Conservation (phyloP, 129 eudicot genomes). For the Tagetes patula region DNA sequence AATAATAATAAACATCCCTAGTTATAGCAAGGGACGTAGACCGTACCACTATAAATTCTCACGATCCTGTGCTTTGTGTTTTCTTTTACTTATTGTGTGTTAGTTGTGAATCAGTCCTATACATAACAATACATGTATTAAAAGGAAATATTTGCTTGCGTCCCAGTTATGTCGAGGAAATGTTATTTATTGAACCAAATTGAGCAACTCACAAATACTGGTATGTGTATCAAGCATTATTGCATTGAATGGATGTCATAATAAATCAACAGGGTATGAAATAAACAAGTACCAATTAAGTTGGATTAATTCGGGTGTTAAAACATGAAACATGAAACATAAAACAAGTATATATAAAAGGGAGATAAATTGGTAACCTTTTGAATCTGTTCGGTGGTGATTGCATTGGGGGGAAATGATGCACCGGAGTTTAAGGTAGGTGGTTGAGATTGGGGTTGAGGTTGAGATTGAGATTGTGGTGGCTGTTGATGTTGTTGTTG, state of each 20-base stretch:
- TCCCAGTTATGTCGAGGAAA: no score
- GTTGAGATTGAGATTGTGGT: constrained; percentile 28
- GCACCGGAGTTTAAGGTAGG: constrained; percentile 31
- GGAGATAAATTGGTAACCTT: constrained; percentile 22
- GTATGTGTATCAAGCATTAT: neutral
- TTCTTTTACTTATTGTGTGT: no score
- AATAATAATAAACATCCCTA: no score
- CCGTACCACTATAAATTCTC: no score
- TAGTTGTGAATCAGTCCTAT: no score
- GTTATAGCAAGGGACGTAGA: no score
- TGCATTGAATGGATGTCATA: neutral
- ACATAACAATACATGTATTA: neutral
- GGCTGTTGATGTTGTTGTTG: constrained; percentile 15
- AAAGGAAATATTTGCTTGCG: neutral
- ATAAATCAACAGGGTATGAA: neutral
- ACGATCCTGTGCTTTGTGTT: no score
- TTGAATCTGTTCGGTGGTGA: constrained; percentile 43
- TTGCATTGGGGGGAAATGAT: constrained; percentile 32
- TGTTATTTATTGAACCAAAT: neutral
- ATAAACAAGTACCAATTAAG: neutral
- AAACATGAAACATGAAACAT: neutral
- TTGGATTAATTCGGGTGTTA: neutral
- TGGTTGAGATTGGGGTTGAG: constrained; percentile 27
- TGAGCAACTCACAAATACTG: neutral
- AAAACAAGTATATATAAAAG: neutral